phyloP scores from a whole-genome alignment of 2,329 filamentous ascomycete species.

The Penicillium sp. region DNA sequence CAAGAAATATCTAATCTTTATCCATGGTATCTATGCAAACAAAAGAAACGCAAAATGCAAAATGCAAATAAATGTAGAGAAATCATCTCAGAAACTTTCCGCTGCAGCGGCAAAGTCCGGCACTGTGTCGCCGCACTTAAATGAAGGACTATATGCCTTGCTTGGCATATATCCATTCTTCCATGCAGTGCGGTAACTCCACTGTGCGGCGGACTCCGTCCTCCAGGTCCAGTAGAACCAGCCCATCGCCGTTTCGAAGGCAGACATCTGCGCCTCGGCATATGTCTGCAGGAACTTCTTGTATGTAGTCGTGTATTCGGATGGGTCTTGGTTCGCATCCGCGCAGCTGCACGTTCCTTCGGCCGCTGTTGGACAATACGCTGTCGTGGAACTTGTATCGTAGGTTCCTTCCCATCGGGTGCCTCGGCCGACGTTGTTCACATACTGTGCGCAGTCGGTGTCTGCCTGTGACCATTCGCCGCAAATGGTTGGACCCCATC shows the following conservation, averaged over 20 bases:
- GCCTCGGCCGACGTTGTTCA: slow-evolving; percentile 87
- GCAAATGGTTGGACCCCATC: slow-evolving; percentile 87
- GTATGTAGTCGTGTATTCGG: slow-evolving; percentile 67
- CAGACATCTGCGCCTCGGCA: slow-evolving; percentile 92
- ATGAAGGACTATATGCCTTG: slow-evolving; percentile 69
- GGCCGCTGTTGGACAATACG: slow-evolving; percentile 66
- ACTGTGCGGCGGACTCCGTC: slow-evolving; percentile 80
- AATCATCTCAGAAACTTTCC: slow-evolving; percentile 41
- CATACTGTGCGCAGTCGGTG: slow-evolving; percentile 81
- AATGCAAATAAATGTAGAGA: background rate
- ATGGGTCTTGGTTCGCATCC: slow-evolving; percentile 70
- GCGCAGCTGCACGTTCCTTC: slow-evolving; percentile 69
- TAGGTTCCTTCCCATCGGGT: slow-evolving; percentile 90
- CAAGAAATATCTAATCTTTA: background rate
- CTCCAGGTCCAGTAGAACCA: slow-evolving; percentile 99
- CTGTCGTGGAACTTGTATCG: slow-evolving; percentile 63
- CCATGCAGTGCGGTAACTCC: slow-evolving; percentile 67
- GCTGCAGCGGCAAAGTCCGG: slow-evolving; percentile 47
- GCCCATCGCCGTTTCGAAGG: slow-evolving; percentile 88
- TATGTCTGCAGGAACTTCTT: slow-evolving; percentile 85
- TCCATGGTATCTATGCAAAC: slow-evolving; percentile 11
- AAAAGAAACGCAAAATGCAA: slow-evolving; percentile 6
- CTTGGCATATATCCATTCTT: slow-evolving; percentile 74
- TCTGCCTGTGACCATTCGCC: slow-evolving; percentile 98
- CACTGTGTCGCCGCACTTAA: slow-evolving; percentile 58